Evolutionary conservation across 108 stramenopile species (phyloP).

Genomic region (Stephanodiscus triporus): DNA sequence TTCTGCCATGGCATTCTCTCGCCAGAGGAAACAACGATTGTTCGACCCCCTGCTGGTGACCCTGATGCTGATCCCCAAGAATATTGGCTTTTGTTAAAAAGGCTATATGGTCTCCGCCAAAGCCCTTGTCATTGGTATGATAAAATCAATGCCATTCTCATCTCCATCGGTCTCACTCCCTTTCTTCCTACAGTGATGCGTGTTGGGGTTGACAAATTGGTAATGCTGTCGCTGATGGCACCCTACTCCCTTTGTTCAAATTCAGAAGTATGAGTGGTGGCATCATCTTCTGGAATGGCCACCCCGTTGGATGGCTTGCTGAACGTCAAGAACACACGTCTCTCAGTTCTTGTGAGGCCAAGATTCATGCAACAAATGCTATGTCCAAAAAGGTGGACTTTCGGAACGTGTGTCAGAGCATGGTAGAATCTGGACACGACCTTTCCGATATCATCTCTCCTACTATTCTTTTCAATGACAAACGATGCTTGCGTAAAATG

Average conservation of each 20-base stretch:
- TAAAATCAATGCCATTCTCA: no score
- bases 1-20: no score
- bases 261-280: conserved; percentile 8
- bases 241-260: conserved; percentile 10
- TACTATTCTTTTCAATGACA: conserved; percentile 8
- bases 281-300: conserved; percentile 2
- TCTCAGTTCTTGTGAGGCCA: conserved; percentile 22
- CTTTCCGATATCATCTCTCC: background rate
- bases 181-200: conserved; percentile 18
- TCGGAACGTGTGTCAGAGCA: background rate
- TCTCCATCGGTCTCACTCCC: background rate
- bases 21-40: no score
- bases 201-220: conserved; percentile 24
- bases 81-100: no score
- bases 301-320: conserved; percentile 8
- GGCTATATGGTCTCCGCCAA: no score
- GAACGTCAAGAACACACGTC: conserved; percentile 9
- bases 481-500: conserved; percentile 4
- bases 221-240: background rate
- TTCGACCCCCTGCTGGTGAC: no score
- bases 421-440: background rate
- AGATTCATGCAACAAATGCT: conserved; percentile 13
- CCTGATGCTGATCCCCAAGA: no score
- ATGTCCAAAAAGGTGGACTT: conserved; percentile 5
- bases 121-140: no score